phyloP scores from a whole-genome alignment of 129 eudicot genomes.

The Tanacetum coccineum region DNA sequence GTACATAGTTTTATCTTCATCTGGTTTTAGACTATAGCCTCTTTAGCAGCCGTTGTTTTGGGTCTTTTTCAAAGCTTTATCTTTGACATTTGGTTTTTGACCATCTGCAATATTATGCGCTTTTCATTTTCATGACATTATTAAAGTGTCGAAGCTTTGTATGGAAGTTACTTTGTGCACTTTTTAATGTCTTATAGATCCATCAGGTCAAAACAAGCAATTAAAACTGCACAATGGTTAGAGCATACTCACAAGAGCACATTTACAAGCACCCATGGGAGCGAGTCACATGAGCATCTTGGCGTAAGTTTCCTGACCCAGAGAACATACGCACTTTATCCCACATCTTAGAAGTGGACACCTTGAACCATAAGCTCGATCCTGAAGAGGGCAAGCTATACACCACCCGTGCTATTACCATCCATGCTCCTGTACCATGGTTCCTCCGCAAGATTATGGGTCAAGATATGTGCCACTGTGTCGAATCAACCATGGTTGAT shows the following conservation, averaged over 20 bases:
- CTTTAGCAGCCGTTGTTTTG: too few species aligned
- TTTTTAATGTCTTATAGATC: neutral
- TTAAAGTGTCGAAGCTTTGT: neutral
- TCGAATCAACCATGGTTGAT: constrained; percentile 88
- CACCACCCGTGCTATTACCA: constrained; percentile 85
- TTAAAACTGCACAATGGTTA: constrained; percentile 45
- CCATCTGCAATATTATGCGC: neutral
- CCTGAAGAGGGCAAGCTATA: constrained; percentile 61
- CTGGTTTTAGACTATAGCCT: too few species aligned
- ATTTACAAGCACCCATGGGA: constrained; percentile 93
- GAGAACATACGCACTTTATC: constrained; percentile 83
- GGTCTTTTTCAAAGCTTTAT: too few species aligned
- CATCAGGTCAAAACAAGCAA: constrained; percentile 22
- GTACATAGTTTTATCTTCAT: too few species aligned
- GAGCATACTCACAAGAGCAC: too few species aligned
- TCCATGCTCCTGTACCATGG: constrained; percentile 99
- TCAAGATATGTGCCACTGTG: constrained; percentile 95
- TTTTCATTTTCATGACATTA: too few species aligned
- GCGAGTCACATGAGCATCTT: constrained; percentile 77
- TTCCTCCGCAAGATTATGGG: constrained; percentile 78
- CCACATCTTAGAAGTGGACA: constrained; percentile 90
- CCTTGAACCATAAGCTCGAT: constrained; percentile 79
- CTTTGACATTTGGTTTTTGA: too few species aligned
- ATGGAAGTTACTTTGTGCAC: neutral
- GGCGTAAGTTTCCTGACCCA: constrained; percentile 96